These are phyloP conservation scores for Ophiosphaerella herpotricha DNA, from an alignment of 2,329 filamentous ascomycete species.

Conservation along the genomic window DNA sequence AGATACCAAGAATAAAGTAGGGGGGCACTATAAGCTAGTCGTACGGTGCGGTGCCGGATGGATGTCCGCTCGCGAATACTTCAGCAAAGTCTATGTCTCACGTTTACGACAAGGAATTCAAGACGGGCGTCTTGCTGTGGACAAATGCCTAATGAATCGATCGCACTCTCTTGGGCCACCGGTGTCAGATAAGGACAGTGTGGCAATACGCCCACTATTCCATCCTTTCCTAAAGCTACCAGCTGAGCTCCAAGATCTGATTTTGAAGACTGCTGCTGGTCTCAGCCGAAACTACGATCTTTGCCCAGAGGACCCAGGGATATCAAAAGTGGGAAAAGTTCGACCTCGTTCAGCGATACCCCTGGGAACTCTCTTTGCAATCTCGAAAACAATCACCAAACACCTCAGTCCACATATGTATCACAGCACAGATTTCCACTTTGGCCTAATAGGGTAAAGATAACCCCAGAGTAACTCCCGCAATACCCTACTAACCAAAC, in stretches of 20 bases:
- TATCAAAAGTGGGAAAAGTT: neutral
- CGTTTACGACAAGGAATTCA: slow-evolving; percentile 5
- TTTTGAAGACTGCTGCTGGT: slow-evolving; percentile 26
- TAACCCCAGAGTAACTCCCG: neutral
- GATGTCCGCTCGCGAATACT: slow-evolving; percentile 35
- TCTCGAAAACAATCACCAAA: slow-evolving; percentile 23
- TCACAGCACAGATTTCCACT: slow-evolving; percentile 33
- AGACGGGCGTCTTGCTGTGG: neutral
- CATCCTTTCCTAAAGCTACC: slow-evolving; percentile 31
- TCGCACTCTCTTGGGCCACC: slow-evolving; percentile 8
- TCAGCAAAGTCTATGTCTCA: slow-evolving; percentile 31
- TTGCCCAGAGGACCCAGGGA: slow-evolving; percentile 4
- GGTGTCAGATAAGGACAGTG: slow-evolving; percentile 14
- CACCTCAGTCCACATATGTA: slow-evolving; percentile 29
- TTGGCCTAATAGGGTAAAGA: slow-evolving; percentile 19
- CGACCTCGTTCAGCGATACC: slow-evolving; percentile 1
- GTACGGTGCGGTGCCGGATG: slow-evolving; percentile 37
- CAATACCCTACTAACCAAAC: neutral
- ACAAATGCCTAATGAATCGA: slow-evolving; percentile 2
- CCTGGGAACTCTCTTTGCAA: slow-evolving; percentile 23
- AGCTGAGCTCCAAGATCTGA: slow-evolving; percentile 35
- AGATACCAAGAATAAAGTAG: neutral
- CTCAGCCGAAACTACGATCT: slow-evolving; percentile 18
- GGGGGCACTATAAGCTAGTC: slow-evolving; percentile 27
- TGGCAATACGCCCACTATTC: slow-evolving; percentile 36